Evolutionary conservation across 352 stramenopile species (phyloP), one percentile per base, ranked within the genome.

Genomic region (Thalassiosira livingstoniorum): DNA sequence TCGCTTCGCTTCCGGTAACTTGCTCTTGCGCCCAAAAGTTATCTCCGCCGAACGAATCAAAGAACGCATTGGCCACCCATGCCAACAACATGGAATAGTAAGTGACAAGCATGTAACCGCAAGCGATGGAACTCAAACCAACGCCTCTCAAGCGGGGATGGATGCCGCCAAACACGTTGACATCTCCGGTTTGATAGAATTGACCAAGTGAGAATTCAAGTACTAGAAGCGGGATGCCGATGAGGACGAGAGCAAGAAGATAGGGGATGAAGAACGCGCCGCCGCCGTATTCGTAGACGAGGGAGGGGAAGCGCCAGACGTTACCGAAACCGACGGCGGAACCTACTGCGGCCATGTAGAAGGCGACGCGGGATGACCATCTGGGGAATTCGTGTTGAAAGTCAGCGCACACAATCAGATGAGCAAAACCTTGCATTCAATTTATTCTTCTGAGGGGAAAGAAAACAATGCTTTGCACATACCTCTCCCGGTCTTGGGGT

Each of bases 201-300:
- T 90, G 82, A 58, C 86, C 86, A 27, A 91, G 58, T 62, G 53
- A 58, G 11, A 65, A n/a, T 23, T 58, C 47, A 11, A 58, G 27
- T 29, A 58, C 5, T 25, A 58, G 47, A 15, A 91, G 35, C 39
- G 86, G 86, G 53, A 91, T 83, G 27, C 86, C 86, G 42, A 91
- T 60, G 15, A 90, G 62, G 43, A 91, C 71, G 15, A 91, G 65
- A 2, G 83, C 83, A 42, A 91, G 62, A 32, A 86, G 15, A 35
- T 91, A 91, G 4, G 86, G 86, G 66, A 91, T 84, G 67, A 91
- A 90, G 63, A 91, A 91, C n/a, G 86, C 78, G n/a, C 86, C 86
- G 61, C 86, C 86, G 53, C 86, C 86, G 39, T 87, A 91, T 10
- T 87, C 64, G 29, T 80, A 85, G 18, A 78, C 75, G 15, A 91